Evolutionary conservation across 1,284 basidiomycete species (phyloP), one percentile per base, ranked within the genome.

Genomic region (Cutaneotrichosporon dermatis): DNA sequence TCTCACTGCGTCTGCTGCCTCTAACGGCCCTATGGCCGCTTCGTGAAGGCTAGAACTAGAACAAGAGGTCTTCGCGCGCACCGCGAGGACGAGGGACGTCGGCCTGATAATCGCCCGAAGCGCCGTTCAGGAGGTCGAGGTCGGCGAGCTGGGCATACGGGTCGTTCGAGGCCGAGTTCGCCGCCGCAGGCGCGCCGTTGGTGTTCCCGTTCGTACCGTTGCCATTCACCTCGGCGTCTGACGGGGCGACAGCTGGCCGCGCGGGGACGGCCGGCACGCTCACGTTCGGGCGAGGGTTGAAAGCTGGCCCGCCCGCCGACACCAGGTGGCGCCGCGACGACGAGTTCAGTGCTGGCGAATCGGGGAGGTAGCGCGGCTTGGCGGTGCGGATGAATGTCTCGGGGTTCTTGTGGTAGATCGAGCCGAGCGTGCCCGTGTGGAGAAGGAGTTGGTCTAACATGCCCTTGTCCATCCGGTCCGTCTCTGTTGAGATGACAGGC

Each of bases 401-500:
- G 51, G 76, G 75, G 57, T 72, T 75, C 62, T 77, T 78, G 65
- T 79, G 77, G 66, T 79, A 79, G 61, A 79, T 79, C 61, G 72
- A 74, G 7, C 76, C 76, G 9, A 79, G 65, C 9, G 76, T 78
- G 45, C 78, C 78, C 6, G 76, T 79, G 63, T 77, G 77, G 13
- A 78, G 65, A 10, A 79, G 64, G 43, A 78, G 69, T 69, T 76
- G 92, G 78, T 98, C 94, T 40, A 98, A 83, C 57, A 93, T 89
- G 34, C 92, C 91, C 68, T 92, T 85, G 73, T 97, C 94, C 91
- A 99, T 97, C 42, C 92, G 82, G 73, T 99, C 96, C 6, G 92
- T 92, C 75, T 99, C 94, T 1, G 92, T 98, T n/a, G 92, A 94
- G 66, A 99, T 98, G 4, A 92, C 83, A 13, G 96, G 96, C 70